Percentiles rank a stretch among this genome's conserved stretches.
These are phyloP conservation scores for Melanomma pulvis-pyrius DNA, from an alignment of 495 filamentous ascomycete genomes.

Conservation along the genomic window DNA sequence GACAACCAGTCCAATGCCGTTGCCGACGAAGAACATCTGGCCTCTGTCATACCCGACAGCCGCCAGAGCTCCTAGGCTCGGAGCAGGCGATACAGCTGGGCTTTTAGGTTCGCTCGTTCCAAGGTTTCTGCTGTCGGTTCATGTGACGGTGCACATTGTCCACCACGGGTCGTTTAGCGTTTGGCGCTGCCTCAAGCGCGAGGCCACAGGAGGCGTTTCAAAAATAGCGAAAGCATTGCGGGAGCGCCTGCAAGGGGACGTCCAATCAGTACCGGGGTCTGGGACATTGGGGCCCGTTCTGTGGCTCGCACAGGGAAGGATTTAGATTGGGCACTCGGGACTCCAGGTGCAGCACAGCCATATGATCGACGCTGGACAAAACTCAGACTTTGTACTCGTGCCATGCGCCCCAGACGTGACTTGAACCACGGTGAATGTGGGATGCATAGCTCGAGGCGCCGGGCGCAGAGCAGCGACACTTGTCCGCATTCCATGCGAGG, in stretches of 20 bases:
- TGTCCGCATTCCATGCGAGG: conserved; percentile 13
- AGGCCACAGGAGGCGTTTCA: neutral
- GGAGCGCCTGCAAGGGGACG: neutral
- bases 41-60: no score
- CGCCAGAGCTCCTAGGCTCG: no score
- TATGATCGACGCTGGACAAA: neutral
- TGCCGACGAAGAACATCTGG: no score
- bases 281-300: neutral
- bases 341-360: neutral
- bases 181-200: neutral
- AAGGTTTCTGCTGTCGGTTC: neutral
- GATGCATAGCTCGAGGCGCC: neutral
- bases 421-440: neutral
- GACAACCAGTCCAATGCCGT: no score
- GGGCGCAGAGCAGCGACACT: neutral
- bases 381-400: neutral
- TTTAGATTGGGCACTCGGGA: neutral
- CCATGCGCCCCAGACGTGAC: neutral
- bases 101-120: neutral
- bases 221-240: neutral
- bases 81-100: neutral
- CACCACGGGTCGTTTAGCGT: neutral
- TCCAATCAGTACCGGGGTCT: neutral
- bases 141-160: neutral
- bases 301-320: neutral